Evolutionary conservation across 2,329 filamentous ascomycete species (phyloP), one percentile per base, ranked within the genome.

Genomic region (Apiospora arundinis): DNA sequence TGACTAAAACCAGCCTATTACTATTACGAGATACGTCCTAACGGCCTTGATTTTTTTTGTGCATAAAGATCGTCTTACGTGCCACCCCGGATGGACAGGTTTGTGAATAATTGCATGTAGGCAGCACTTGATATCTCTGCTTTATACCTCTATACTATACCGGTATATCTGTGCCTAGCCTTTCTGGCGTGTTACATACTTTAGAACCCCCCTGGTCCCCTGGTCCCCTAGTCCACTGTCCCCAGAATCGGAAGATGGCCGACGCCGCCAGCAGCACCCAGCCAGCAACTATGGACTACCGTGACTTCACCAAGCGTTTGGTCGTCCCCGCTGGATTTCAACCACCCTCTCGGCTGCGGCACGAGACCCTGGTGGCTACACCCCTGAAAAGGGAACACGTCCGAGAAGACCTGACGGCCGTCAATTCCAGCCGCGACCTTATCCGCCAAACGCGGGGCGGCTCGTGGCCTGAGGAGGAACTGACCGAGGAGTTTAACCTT

Each of bases 391-490:
- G 67, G 37, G 46, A 40, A 25, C 67, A 69, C 37, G 67, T 69
- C 25, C 45, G n/a, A n/a, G 67, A 69, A 12, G 67, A 56, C 67
- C 21, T 69, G 32, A 46, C 46, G 11, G 67, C 46, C 46, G 67
- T 69, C 67, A 69, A 69, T 46, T 28, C 45, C 25, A 69, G 67
- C 67, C 67, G 25, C 25, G 67, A 42, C 28, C 28, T 49, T 7
- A 49, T 49, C 46, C 67, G 25, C 28, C 67, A 37, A 32, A 68
- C 67, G 16, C 67, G 67, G 44, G 67, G 67, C 67, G 67, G 67
- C 44, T 68, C 67, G 4, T 68, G 67, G 67, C 67, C 67, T 28
- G 65, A 67, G 40, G 67, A 56, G 67, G 67, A 56, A 46, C 46
- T 56, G 67, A 69, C 46, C 28, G 45, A 69, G n/a, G 67, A 37